These are phyloP conservation scores for Eutrema salsugineum DNA, from an alignment of 441 rosid species.

Conservation along the genomic window DNA sequence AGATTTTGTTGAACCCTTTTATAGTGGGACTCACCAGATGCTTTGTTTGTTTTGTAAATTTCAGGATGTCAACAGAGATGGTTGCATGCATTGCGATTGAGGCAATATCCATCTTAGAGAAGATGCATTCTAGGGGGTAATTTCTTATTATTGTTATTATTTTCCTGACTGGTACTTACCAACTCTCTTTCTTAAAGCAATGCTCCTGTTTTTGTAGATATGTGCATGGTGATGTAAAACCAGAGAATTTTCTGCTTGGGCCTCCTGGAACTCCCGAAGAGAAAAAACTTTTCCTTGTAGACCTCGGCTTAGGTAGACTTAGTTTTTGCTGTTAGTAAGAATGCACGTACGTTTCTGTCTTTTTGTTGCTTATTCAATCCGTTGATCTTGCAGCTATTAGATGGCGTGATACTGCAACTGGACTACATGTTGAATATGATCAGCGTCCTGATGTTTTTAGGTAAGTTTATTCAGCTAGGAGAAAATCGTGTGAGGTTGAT, in stretches of 20 bases:
- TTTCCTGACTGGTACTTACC: not conserved
- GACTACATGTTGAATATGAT: conserved; percentile 91
- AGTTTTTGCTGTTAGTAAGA: not conserved
- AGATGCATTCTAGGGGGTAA: conserved; percentile 89
- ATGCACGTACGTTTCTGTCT: not conserved
- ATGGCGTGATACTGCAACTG: conserved; percentile 84
- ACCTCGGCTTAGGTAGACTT: conserved; percentile 80
- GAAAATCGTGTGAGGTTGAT: not conserved
- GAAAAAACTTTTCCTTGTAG: conserved; percentile 84
- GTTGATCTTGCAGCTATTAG: conserved; percentile 53
- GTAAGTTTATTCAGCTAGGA: conserved; percentile 29
- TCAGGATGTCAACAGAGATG: conserved; percentile 95
- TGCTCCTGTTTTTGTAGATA: conserved; percentile 44
- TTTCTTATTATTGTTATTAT: conserved; percentile 1
- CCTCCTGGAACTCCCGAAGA: conserved; percentile 77
- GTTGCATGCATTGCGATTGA: conserved; percentile 98
- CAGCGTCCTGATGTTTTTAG: conserved; percentile 98
- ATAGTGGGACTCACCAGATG: not conserved
- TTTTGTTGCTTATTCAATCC: conserved; percentile 4
- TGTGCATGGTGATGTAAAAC: conserved; percentile 98
- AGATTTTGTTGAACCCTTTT: not conserved
- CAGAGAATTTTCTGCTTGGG: conserved; percentile 95
- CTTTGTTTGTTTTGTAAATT: conserved; percentile 10
- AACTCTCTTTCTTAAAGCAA: not conserved
- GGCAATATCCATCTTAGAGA: conserved; percentile 87